These are phyloP conservation scores for Plicaturopsis crispa DNA, from an alignment of 768 basidiomycete genomes.

Conservation along the genomic window DNA sequence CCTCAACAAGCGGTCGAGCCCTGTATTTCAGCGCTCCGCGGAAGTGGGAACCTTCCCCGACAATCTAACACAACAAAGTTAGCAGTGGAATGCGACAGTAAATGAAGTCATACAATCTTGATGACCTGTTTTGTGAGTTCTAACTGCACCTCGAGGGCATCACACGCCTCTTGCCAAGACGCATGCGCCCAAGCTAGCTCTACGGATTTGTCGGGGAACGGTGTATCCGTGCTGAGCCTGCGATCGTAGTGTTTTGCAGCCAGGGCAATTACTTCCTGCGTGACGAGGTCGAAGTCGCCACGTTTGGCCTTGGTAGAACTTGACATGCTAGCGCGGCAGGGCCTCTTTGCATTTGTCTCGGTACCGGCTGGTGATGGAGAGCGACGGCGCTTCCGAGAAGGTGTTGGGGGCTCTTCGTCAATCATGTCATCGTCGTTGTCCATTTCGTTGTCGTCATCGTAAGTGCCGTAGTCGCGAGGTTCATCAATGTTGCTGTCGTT, in stretches of 20 bases:
- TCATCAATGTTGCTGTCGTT: no score
- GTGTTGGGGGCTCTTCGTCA: no score
- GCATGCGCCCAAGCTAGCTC: slow-evolving; percentile 7
- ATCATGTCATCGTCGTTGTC: no score
- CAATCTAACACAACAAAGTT: no score
- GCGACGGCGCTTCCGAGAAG: no score
- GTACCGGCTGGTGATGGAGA: no score
- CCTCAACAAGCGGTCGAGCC: slow-evolving; percentile 1
- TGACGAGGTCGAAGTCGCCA: slow-evolving; percentile 6
- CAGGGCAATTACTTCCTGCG: neutral
- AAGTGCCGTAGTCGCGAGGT: no score
- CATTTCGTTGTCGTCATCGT: no score
- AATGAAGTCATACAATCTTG: slow-evolving; percentile 11
- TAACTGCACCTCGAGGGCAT: slow-evolving; percentile 6
- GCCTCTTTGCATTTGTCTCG: no score
- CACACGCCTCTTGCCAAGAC: slow-evolving; percentile 11
- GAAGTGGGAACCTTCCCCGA: slow-evolving; percentile 3
- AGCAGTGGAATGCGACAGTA: no score
- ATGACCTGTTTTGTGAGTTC: slow-evolving; percentile 9
- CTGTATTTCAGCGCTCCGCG: slow-evolving; percentile 2
- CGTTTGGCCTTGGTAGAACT: slow-evolving; percentile 6
- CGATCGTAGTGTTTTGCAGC: slow-evolving; percentile 1
- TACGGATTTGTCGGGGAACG: no score
- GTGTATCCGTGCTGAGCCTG: no score
- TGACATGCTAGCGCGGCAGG: neutral